Evolutionary conservation across 2,329 filamentous ascomycete genomes (phyloP), one percentile per base, ranked within the genome.

Genomic region (Aspergillus versicolor): DNA sequence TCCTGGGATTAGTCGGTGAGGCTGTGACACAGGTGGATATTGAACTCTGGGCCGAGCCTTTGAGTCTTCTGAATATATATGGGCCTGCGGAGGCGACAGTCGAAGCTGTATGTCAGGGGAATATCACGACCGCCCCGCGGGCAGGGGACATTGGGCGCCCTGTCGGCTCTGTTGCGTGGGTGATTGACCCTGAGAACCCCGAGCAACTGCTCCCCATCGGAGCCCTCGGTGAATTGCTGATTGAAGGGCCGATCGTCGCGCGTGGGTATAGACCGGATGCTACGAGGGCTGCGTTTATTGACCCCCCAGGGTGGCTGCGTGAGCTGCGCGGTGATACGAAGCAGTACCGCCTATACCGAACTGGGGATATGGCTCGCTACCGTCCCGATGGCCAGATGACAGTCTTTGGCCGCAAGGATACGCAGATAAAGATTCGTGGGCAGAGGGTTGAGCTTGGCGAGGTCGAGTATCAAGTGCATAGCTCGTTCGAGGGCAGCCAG

Each of bases 211-310:
- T 54, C 4, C 57, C 56, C 6, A 30, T 65, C 43, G 65, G 66
- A 12, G 58, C 57, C 17, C 41, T 58, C 1, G 62, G 59, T 5
- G 59, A 61, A 12, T 30, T 61, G 4, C 5, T 61, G 4, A 24
- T 61, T 15, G 22, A 56, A 37, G 57, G 56, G 4, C 44, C 50
- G 5, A 54, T 50, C 5, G 44, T 58, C 7, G 75, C 66, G 2
- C 61, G 63, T 27, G 77, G 75, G 0, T 80, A 79, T 24, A 61
- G 71, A 19, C 13, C 38, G 5, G 4, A 17, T 9, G 15, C 15
- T 5, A 41, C 38, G n/a, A 17, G 6, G 17, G 3, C 15, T 3
- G 13, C n/a, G 3, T 41, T 41, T 17, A 17, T 41, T 5, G 4
- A 41, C 8, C 38, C 38, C 5, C 38, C 38, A 9, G 4, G 4